phyloP scores from a whole-genome alignment of 225 moss, liverwort and hornwort genomes.

The Pseudoscleropodium purum region DNA sequence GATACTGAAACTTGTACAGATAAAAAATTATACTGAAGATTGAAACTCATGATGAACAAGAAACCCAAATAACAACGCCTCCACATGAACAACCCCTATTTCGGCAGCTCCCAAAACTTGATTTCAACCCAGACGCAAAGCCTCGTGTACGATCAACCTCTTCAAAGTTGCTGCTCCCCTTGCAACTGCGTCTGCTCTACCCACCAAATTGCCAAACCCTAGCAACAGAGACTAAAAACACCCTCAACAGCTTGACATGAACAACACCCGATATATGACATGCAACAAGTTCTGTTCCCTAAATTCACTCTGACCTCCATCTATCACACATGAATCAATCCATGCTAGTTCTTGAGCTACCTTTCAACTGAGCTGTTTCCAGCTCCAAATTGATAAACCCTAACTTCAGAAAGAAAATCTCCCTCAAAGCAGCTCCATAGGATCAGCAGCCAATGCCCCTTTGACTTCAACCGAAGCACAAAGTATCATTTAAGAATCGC shows the following conservation, averaged over 20 bases:
- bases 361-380: background rate
- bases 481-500: background rate
- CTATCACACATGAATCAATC: background rate
- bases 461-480: background rate
- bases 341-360: background rate
- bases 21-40: background rate
- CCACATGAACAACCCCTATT: background rate
- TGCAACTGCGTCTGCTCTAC: background rate
- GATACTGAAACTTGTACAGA: background rate
- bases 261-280: background rate
- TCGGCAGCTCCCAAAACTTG: background rate
- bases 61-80: background rate
- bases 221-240: background rate
- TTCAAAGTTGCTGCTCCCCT: background rate
- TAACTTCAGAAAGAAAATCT: background rate
- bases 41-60: background rate
- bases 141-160: background rate
- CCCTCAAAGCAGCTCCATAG: background rate
- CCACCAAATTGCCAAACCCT: background rate
- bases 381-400: background rate
- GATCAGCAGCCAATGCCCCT: background rate
- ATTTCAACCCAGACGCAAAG: background rate
- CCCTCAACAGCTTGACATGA: background rate
- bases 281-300: background rate
- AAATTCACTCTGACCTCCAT: background rate